These are phyloP conservation scores for Fusarium coffeatum DNA, from an alignment of 2,329 filamentous ascomycete genomes.

Conservation along the genomic window DNA sequence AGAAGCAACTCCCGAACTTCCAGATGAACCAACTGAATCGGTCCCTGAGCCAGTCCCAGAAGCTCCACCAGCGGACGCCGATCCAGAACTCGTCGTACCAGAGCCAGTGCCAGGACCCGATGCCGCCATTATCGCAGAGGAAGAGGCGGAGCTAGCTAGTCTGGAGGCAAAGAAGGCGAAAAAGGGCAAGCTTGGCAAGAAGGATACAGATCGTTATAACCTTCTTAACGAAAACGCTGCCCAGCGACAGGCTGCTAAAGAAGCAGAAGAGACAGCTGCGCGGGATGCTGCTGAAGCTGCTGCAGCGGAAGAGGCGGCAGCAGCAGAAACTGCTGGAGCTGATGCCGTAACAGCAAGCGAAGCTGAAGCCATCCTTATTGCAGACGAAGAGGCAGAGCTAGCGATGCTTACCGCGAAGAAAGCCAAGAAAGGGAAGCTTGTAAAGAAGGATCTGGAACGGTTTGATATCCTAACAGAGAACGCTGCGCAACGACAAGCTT, in stretches of 20 bases:
- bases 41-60: constrained; percentile 27
- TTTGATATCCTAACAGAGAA: constrained; percentile 41
- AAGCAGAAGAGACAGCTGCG: constrained; percentile 40
- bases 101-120: constrained; percentile 29
- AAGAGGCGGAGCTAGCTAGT: constrained; percentile 36
- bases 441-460: constrained; percentile 40
- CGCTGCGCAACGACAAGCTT: constrained; percentile 37
- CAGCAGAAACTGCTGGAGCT: constrained; percentile 31
- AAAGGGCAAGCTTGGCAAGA: constrained; percentile 40
- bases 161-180: constrained; percentile 40
- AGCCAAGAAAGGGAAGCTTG: constrained; percentile 39
- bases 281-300: constrained; percentile 38
- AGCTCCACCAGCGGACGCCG: constrained; percentile 14
- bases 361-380: constrained; percentile 28
- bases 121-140: constrained; percentile 31
- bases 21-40: constrained; percentile 30
- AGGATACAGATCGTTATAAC: constrained; percentile 38
- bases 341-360: constrained; percentile 32
- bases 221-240: constrained; percentile 34
- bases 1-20: constrained; percentile 28
- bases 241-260: constrained; percentile 30
- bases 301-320: constrained; percentile 24
- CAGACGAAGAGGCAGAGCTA: constrained; percentile 41
- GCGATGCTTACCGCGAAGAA: constrained; percentile 39
- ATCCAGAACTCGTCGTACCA: constrained; percentile 10